Percentiles rank a stretch among this genome's conserved stretches.
Conservation (phyloP, 2,329 filamentous ascomycete genomes). For the Coleophoma eucalyptorum region DNA sequence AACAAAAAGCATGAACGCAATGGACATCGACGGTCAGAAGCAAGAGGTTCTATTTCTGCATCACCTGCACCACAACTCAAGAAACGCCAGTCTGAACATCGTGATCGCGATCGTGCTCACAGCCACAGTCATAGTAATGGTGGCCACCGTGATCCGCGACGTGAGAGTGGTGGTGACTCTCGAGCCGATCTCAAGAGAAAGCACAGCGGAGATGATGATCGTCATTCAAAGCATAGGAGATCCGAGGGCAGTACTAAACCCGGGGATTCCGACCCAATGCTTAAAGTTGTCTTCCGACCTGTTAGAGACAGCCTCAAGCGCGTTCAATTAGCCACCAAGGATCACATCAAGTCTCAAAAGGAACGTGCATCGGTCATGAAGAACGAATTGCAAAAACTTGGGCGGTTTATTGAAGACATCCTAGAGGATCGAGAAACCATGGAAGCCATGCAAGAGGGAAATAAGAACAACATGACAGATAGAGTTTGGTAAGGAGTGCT, state of each 20-base stretch:
- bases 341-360: slow-evolving; percentile 58
- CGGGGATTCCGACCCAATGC: slow-evolving; percentile 29
- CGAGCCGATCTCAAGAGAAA: slow-evolving; percentile 54
- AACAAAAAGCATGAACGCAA: slow-evolving; percentile 71
- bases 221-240: slow-evolving; percentile 46
- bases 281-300: slow-evolving; percentile 46
- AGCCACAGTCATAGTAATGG: slow-evolving; percentile 36
- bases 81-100: slow-evolving; percentile 35
- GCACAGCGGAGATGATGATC: slow-evolving; percentile 49
- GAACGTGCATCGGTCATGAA: slow-evolving; percentile 59
- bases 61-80: slow-evolving; percentile 61
- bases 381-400: slow-evolving; percentile 56
- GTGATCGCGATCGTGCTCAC: slow-evolving; percentile 43
- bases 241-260: slow-evolving; percentile 38
- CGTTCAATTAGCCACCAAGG: slow-evolving; percentile 57
- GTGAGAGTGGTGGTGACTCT: slow-evolving; percentile 15
- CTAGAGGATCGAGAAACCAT: not conserved
- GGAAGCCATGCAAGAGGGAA: slow-evolving; percentile 14
- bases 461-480: slow-evolving; percentile 18
- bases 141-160: slow-evolving; percentile 35
- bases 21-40: slow-evolving; percentile 56
- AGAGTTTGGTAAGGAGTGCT: slow-evolving; percentile 25
- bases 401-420: slow-evolving; percentile 52
- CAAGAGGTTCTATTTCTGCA: slow-evolving; percentile 59
- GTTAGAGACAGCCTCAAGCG: slow-evolving; percentile 56